Evolutionary conservation across 164 flowering plant species (phyloP), one percentile per base, ranked within the genome.

Genomic region (Sedum album): DNA sequence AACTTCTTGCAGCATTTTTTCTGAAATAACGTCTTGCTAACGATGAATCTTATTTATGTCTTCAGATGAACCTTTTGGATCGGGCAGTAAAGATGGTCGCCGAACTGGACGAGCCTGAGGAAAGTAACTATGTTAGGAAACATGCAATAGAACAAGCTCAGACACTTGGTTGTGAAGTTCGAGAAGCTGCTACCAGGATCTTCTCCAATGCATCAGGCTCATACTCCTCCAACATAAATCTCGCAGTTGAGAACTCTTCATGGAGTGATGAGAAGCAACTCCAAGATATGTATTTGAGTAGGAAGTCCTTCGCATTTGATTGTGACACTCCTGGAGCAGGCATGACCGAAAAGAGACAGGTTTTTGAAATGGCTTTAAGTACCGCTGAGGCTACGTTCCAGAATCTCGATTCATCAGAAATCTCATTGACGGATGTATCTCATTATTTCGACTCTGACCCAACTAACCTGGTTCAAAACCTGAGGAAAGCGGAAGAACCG

Each of bases 381-480:
- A 91, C 96, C 26, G 99, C 99, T 1, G 97, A 95, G 9, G 99
- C 97, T 66, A 94, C 99, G 4, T 95, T 95, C 82, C 99, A 94
- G 66, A 94, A 94, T 75, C 92, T 94, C 1, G 97, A 94, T 79
- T 94, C 97, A 4, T 95, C 99, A 1, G 99, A 91, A 73, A 95
- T 95, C 77, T 91, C 97, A n/a, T 87, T 95, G 42, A 95, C 99
- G 31, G 99, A 91, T 73, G 99, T 95, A 48, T 91, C 97, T 68
- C 99, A 95, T 79, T 95, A 95, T 84, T 95, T 95, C 41, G 99
- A 95, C 68, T 95, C 99, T 0, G 99, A 95, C 78, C 99, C 99
- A 2, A 95, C 99, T 31, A 95, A 95, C 80, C 85, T 95, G 9
- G 99, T 94, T 1, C 96, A 88, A 73, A 82, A 74, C 75, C 84